Evolutionary conservation across 1,284 basidiomycete genomes (phyloP).

Genomic region (Anthracocystis walkeri): DNA sequence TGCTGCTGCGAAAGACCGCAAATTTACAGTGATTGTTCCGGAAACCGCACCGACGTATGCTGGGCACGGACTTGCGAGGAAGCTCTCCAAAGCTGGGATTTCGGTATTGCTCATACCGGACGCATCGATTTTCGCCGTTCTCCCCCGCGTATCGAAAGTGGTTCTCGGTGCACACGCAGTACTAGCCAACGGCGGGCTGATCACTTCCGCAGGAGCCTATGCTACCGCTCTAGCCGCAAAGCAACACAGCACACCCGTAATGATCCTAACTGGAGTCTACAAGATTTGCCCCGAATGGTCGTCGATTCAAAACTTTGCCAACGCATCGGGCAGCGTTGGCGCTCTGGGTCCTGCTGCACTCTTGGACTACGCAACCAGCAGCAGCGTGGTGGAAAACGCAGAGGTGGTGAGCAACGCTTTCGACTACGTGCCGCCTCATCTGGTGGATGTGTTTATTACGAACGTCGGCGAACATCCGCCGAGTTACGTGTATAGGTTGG

Average conservation of each 20-base stretch:
- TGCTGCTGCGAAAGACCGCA: slow-evolving; percentile 86
- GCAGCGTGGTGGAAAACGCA: slow-evolving; percentile 80
- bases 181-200: slow-evolving; percentile 94
- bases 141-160: slow-evolving; percentile 97
- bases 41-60: slow-evolving; percentile 92
- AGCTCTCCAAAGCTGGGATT: slow-evolving; percentile 80
- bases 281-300: slow-evolving; percentile 96
- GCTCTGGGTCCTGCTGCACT: slow-evolving; percentile 71
- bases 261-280: slow-evolving; percentile 94
- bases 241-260: slow-evolving; percentile 90
- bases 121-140: slow-evolving; percentile 91
- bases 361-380: slow-evolving; percentile 65
- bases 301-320: slow-evolving; percentile 69
- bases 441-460: slow-evolving; percentile 93
- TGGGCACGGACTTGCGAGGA: slow-evolving; percentile 83
- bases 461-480: slow-evolving; percentile 75
- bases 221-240: slow-evolving; percentile 89
- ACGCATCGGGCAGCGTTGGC: slow-evolving; percentile 7
- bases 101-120: slow-evolving; percentile 95
- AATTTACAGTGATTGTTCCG: slow-evolving; percentile 95
- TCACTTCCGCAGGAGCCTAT: slow-evolving; percentile 85
- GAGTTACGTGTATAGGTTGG: slow-evolving; percentile 68
- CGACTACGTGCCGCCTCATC: slow-evolving; percentile 91
- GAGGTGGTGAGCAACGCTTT: slow-evolving; percentile 92
- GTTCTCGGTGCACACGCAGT: slow-evolving; percentile 92